Evolutionary conservation across 2,329 filamentous ascomycete genomes (phyloP), one percentile per base, ranked within the genome.

Genomic region (Pyrenophora seminiperda): DNA sequence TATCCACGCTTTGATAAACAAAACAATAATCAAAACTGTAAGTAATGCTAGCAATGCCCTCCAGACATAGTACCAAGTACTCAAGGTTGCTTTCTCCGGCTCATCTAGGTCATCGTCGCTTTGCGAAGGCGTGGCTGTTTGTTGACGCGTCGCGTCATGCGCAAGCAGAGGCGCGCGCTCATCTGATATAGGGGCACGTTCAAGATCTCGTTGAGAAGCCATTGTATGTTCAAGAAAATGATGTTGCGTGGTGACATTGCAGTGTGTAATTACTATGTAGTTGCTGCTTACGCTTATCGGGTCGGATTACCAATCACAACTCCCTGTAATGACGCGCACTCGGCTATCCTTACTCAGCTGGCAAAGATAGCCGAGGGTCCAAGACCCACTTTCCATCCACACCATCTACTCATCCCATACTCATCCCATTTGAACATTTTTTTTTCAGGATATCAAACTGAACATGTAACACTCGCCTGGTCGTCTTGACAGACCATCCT

Each of bases 1-100:
- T 4, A 66, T 60, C 63, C 65, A 68, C 1, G 58, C 65, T 42
- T 66, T 65, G 2, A 67, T 50, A 18, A 68, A 67, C 0, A 65
- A 30, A 1, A 50, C 59, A 13, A 68, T 20, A 4, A 60, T 9
- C 1, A 58, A 34, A 22, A 60, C 55, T 2, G 39, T 54, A 5
- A 58, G 31, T 0, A 67, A 40, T 4, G 54, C 45, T 17, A 51
- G 42, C 5, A 58, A 30, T 0, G 50, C 58, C 45, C 58, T 55
- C 59, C 59, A 67, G 4, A 56, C 52, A 39, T 65, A 63, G 4
- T 41, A 36, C 46, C 63, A 61, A 18, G 47, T 54, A 18, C 32
- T 56, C 9, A 52, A 55, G 1, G 48, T 32, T 5, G 50, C 48
- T 20, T 57, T 54, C 15, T 59, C 47, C 22, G 57, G 49, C 14